A percentile compares a stretch with the other conserved stretches of the same genome.
These are phyloP conservation scores for Echeveria elegans DNA, from an alignment of 164 flowering plant species.

Conservation along the genomic window DNA sequence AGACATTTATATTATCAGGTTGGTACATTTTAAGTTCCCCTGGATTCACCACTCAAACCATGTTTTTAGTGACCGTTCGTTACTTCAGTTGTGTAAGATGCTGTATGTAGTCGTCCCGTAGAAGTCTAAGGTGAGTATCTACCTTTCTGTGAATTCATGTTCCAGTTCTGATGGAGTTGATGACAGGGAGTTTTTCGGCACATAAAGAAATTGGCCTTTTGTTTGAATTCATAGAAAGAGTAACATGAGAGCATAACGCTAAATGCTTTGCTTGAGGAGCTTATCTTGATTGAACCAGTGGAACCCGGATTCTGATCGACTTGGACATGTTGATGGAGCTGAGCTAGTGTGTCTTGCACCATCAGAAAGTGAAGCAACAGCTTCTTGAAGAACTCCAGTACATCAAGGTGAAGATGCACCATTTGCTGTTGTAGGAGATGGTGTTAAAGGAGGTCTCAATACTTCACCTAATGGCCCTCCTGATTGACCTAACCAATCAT, in stretches of 20 bases:
- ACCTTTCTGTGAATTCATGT: too few species aligned
- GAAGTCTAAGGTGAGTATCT: too few species aligned
- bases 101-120: too few species aligned
- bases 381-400: neutral
- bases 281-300: neutral
- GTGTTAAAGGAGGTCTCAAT: neutral
- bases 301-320: neutral
- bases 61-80: too few species aligned
- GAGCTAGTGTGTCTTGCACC: neutral
- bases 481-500: neutral
- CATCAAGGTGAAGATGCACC: neutral
- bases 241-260: too few species aligned
- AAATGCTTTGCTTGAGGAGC: neutral
- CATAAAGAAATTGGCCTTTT: too few species aligned
- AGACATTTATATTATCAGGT: neutral
- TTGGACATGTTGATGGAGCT: neutral
- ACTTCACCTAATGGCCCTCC: constrained; percentile 6
- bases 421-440: neutral
- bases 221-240: too few species aligned
- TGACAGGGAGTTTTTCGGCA: too few species aligned
- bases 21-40: too few species aligned
- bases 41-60: too few species aligned
- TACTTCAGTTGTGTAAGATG: too few species aligned
- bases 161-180: too few species aligned
- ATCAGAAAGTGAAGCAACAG: neutral